A percentile compares a stretch with the other conserved stretches of the same genome.
These are phyloP conservation scores for Phytophthora idaei DNA, from an alignment of 352 stramenopile species.

Conservation along the genomic window DNA sequence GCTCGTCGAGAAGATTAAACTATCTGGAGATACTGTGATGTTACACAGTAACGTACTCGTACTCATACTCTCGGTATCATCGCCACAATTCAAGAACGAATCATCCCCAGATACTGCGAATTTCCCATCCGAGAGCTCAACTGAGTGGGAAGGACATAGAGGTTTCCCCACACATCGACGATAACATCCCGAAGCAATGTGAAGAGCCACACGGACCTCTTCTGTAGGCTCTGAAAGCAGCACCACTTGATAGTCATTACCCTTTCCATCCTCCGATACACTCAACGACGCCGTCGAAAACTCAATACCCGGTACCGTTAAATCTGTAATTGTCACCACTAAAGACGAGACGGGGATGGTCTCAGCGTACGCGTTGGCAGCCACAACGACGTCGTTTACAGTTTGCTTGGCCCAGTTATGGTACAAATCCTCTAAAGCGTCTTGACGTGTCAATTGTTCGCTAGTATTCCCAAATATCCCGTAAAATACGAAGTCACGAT, in stretches of 20 bases:
- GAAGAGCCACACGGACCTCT: slow-evolving; percentile 50
- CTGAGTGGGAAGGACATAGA: slow-evolving; percentile 42
- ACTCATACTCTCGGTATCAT: slow-evolving; percentile 23
- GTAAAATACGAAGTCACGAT: slow-evolving; percentile 32
- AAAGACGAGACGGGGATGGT: slow-evolving; percentile 26
- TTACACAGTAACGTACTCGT: slow-evolving; percentile 56
- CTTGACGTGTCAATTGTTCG: slow-evolving; percentile 14
- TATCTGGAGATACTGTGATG: slow-evolving; percentile 56
- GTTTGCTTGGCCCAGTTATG: slow-evolving; percentile 48
- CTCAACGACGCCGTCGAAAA: slow-evolving; percentile 70
- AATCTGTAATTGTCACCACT: slow-evolving; percentile 44
- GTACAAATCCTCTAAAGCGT: slow-evolving; percentile 35
- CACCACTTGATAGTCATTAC: slow-evolving; percentile 78
- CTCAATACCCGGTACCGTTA: slow-evolving; percentile 63
- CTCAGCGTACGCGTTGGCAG: slow-evolving; percentile 38
- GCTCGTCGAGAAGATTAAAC: slow-evolving; percentile 49
- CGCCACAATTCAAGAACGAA: slow-evolving; percentile 31
- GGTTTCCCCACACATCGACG: slow-evolving; percentile 41
- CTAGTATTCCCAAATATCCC: slow-evolving; percentile 7
- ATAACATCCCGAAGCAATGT: slow-evolving; percentile 64
- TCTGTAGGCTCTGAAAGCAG: slow-evolving; percentile 67
- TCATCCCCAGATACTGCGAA: slow-evolving; percentile 5
- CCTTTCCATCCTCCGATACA: slow-evolving; percentile 69
- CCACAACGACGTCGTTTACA: slow-evolving; percentile 23
- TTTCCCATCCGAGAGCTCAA: slow-evolving; percentile 14